Conservation (phyloP, 2,329 filamentous ascomycete species). For the Arthrobotrys iridis region DNA sequence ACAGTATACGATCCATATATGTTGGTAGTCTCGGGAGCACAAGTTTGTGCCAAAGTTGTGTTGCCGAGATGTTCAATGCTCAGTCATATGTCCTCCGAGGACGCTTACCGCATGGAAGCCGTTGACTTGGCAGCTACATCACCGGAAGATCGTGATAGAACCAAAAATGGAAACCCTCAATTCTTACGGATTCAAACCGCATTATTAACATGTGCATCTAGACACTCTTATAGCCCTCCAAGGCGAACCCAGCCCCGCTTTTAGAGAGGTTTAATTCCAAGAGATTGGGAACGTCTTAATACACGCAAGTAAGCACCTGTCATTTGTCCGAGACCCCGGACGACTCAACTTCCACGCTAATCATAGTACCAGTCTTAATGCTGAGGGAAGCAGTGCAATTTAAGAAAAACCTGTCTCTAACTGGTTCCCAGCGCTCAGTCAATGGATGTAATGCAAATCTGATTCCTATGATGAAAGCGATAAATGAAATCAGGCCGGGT, state of each 20-base stretch:
- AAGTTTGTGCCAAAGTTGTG: too few relatives aligned
- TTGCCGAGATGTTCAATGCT: too few relatives aligned
- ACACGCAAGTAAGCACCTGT: slow-evolving; percentile 39
- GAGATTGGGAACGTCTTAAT: slow-evolving; percentile 21
- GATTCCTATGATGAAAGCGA: slow-evolving; percentile 31
- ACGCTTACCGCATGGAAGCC: too few relatives aligned
- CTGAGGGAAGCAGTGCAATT: slow-evolving; percentile 29
- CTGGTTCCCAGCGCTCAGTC: slow-evolving; percentile 2
- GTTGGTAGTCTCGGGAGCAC: too few relatives aligned
- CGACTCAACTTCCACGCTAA: slow-evolving; percentile 24
- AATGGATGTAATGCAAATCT: slow-evolving; percentile 22
- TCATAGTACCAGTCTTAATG: slow-evolving; percentile 40
- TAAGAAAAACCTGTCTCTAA: slow-evolving; percentile 13
- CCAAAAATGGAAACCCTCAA: not conserved
- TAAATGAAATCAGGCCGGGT: slow-evolving; percentile 33
- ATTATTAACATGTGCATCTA: slow-evolving; percentile 8
- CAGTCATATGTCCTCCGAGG: too few relatives aligned
- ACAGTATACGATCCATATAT: too few relatives aligned
- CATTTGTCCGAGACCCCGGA: slow-evolving; percentile 25
- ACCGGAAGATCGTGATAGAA: not conserved
- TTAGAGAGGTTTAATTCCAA: slow-evolving; percentile 37
- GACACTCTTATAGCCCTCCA: slow-evolving; percentile 26
- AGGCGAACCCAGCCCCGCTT: slow-evolving; percentile 14
- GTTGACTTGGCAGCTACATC: not conserved
- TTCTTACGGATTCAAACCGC: not conserved